A percentile compares a stretch with the other conserved stretches of the same genome.
Conservation (phyloP, 1,284 basidiomycete species). For the Quambalaria eucalypti region DNA sequence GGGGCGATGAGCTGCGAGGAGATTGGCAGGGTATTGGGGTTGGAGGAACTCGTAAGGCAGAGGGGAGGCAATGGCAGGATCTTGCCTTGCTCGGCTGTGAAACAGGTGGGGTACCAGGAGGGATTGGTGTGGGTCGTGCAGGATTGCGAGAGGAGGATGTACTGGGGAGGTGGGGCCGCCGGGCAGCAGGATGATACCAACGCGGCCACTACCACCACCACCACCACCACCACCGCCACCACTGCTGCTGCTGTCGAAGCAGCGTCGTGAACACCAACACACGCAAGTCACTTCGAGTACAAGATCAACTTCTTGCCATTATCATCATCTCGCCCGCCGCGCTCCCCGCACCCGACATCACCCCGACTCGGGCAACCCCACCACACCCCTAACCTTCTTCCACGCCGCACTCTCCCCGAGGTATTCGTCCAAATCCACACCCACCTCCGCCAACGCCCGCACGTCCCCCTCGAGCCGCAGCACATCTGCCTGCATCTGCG, state of each 20-base stretch:
- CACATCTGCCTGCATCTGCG: conserved; percentile 11
- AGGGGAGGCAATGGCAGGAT: not conserved
- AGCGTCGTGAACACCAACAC: too few species aligned
- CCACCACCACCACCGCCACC: not conserved
- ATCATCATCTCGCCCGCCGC: too few species aligned
- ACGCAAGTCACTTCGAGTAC: too few species aligned
- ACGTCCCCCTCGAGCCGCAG: conserved; percentile 6
- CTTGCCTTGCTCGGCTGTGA: not conserved
- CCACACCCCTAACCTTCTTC: not conserved
- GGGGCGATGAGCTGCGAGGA: conserved; percentile 74
- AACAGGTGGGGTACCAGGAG: not conserved
- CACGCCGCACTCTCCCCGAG: not conserved
- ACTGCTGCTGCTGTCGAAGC: conserved; percentile 57
- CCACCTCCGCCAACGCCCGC: conserved; percentile 3
- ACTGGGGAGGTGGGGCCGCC: not conserved
- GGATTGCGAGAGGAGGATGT: not conserved
- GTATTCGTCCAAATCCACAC: not conserved
- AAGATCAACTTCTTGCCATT: too few species aligned
- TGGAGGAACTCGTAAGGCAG: conserved; percentile 9
- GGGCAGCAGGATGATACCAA: not conserved
- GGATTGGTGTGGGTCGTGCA: not conserved
- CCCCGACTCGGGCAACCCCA: too few species aligned
- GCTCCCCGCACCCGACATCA: too few species aligned
- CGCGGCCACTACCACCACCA: not conserved
- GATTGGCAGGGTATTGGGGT: conserved; percentile 54